These are phyloP conservation scores for Hericium rajendrae DNA, from an alignment of 768 basidiomycete species.

Conservation along the genomic window DNA sequence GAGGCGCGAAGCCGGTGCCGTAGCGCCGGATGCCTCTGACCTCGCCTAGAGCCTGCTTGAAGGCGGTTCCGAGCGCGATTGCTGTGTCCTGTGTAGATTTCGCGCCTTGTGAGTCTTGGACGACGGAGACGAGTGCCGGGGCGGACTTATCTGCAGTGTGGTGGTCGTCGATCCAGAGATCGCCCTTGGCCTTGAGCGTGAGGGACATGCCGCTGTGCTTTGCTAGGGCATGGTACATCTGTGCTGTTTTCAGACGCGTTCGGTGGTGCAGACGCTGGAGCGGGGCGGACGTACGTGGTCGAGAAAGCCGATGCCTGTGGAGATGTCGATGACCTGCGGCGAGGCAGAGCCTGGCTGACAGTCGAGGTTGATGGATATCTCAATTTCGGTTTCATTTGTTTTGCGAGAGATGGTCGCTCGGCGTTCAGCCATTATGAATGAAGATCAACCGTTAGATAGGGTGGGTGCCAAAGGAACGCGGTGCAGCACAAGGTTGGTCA, in stretches of 20 bases:
- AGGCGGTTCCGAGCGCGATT: constrained; percentile 79
- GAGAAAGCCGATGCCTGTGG: constrained; percentile 96
- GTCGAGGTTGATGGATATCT: constrained; percentile 78
- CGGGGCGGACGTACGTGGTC: constrained; percentile 65
- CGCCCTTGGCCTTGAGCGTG: constrained; percentile 85
- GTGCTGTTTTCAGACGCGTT: neutral
- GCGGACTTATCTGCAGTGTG: constrained; percentile 89
- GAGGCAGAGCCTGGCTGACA: constrained; percentile 51
- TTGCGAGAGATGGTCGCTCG: constrained; percentile 68
- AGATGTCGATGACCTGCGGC: constrained; percentile 70
- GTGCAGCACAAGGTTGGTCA: no score
- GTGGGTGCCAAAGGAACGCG: no score
- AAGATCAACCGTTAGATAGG: no score
- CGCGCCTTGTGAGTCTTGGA: neutral
- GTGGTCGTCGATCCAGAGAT: constrained; percentile 97
- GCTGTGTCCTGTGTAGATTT: constrained; percentile 70
- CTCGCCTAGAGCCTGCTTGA: constrained; percentile 93
- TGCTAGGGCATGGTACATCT: constrained; percentile 98
- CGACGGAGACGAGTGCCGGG: constrained; percentile 6
- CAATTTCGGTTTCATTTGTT: constrained; percentile 86
- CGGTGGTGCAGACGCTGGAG: neutral
- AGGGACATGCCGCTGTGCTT: constrained; percentile 95
- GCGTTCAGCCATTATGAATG: constrained; percentile 32
- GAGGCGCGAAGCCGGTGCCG: constrained; percentile 92
- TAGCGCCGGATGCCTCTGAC: constrained; percentile 90